Conservation (phyloP, 495 filamentous ascomycete genomes). For the Talaromyces proteolyticus region DNA sequence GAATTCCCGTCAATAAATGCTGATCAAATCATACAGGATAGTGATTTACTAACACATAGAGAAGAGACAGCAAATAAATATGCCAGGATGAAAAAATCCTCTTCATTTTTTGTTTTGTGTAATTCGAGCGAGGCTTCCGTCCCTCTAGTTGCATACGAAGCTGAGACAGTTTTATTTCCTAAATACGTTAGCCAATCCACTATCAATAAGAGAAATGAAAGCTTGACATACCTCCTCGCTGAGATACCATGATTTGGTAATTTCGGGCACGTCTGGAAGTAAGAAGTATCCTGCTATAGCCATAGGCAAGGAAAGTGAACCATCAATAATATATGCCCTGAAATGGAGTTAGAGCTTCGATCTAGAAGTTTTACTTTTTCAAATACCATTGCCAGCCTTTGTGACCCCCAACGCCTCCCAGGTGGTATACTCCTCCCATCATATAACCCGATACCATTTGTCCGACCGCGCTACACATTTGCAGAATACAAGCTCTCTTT, state of each 20-base stretch:
- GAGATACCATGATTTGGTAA: slow-evolving; percentile 48
- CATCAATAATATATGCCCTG: slow-evolving; percentile 40
- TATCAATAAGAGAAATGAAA: background rate
- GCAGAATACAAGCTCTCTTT: slow-evolving; percentile 58
- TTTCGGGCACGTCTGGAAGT: slow-evolving; percentile 57
- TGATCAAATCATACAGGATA: background rate
- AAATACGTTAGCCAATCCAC: background rate
- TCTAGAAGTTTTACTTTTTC: no score
- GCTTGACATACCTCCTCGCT: slow-evolving; percentile 25
- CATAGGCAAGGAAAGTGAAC: slow-evolving; percentile 39
- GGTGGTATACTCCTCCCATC: slow-evolving; percentile 47
- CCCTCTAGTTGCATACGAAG: slow-evolving; percentile 45
- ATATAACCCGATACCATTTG: slow-evolving; percentile 55
- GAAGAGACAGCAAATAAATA: slow-evolving; percentile 38
- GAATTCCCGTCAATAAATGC: background rate
- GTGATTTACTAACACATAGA: slow-evolving; percentile 37
- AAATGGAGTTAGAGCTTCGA: no score
- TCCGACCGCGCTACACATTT: slow-evolving; percentile 47
- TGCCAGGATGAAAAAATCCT: slow-evolving; percentile 49
- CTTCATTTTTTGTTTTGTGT: slow-evolving; percentile 40
- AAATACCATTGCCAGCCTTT: slow-evolving; percentile 41
- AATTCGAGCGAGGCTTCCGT: slow-evolving; percentile 33
- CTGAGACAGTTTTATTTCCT: slow-evolving; percentile 39
- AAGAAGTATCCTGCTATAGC: slow-evolving; percentile 52
- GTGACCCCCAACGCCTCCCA: slow-evolving; percentile 41